Conservation (phyloP, 441 rosid genomes). For the Jatropha podagrica region DNA sequence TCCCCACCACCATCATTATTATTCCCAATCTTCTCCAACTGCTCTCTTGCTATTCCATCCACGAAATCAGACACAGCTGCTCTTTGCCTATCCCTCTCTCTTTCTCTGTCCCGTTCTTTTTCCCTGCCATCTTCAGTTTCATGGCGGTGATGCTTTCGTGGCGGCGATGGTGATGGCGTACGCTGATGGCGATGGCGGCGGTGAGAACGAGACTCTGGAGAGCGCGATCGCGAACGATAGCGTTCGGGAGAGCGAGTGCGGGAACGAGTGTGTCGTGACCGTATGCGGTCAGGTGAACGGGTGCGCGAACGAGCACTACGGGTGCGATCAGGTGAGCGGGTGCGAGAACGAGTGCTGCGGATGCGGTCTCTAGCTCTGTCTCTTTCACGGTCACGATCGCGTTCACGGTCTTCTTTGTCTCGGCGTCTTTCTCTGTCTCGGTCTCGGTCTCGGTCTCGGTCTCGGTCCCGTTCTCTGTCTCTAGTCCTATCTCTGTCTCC, state of each 20-base stretch:
- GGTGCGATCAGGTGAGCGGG: slow-evolving; percentile 40
- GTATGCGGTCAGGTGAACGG: slow-evolving; percentile 46
- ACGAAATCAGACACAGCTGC: slow-evolving; percentile 49
- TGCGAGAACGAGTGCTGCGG: slow-evolving; percentile 47
- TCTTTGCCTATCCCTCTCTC: slow-evolving; percentile 53
- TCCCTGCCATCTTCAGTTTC: slow-evolving; percentile 48
- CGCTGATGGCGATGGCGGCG: slow-evolving; percentile 56
- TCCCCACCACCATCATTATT: slow-evolving; percentile 5
- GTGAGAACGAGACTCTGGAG: slow-evolving; percentile 56
- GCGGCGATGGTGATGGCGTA: slow-evolving; percentile 63
- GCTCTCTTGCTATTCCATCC: slow-evolving; percentile 62
- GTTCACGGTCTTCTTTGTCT: neutral
- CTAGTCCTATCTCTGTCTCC: slow-evolving; percentile 18
- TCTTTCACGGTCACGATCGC: slow-evolving; percentile 41
- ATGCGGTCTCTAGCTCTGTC: slow-evolving; percentile 25
- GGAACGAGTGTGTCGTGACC: slow-evolving; percentile 40
- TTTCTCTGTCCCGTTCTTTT: slow-evolving; percentile 12
- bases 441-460: slow-evolving; percentile 25
- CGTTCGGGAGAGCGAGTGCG: slow-evolving; percentile 35
- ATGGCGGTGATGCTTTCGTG: slow-evolving; percentile 67
- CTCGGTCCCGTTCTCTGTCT: slow-evolving; percentile 41
- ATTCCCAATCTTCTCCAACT: slow-evolving; percentile 39
- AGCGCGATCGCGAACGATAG: slow-evolving; percentile 34
- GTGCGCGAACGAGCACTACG: slow-evolving; percentile 49
- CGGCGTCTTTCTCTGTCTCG: slow-evolving; percentile 15